Evolutionary conservation across 345 rosid genomes (phyloP).

Genomic region (Populus alba): DNA sequence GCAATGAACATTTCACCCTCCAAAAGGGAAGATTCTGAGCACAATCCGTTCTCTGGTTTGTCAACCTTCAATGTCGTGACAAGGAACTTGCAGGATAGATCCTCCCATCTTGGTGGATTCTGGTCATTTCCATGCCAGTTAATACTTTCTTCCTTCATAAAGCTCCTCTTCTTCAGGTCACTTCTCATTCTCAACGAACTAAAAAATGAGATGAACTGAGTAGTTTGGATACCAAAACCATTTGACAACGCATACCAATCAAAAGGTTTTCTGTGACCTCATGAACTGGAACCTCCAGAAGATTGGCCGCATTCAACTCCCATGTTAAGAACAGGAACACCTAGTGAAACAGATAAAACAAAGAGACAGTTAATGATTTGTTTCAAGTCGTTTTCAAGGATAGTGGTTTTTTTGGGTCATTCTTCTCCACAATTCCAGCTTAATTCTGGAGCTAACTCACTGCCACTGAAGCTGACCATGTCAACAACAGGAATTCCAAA

Average conservation of each 20-base stretch:
- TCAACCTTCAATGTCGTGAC: constrained; percentile 67
- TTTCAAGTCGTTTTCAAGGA: constrained; percentile 75
- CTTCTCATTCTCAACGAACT: constrained; percentile 54
- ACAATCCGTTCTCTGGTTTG: constrained; percentile 25
- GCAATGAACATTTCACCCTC: constrained; percentile 60
- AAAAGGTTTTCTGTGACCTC: constrained; percentile 47
- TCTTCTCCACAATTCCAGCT: constrained; percentile 98
- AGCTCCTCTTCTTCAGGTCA: constrained; percentile 61
- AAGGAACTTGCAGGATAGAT: constrained; percentile 60
- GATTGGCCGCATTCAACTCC: constrained; percentile 96
- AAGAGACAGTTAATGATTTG: constrained; percentile 85
- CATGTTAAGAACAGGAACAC: constrained; percentile 84
- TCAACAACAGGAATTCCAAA: constrained; percentile 53
- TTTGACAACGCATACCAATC: constrained; percentile 67
- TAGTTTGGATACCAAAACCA: constrained; percentile 63
- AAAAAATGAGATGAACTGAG: constrained; percentile 69
- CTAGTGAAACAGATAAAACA: constrained; percentile 63
- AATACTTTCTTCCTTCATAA: constrained; percentile 66
- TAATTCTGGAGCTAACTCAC: constrained; percentile 52
- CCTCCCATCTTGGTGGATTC: constrained; percentile 77
- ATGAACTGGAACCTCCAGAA: constrained; percentile 61
- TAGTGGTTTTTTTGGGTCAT: constrained; percentile 70
- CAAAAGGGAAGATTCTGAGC: constrained; percentile 28
- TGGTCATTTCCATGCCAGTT: constrained; percentile 71
- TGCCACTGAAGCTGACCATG: constrained; percentile 72